These are phyloP conservation scores for Dactylellina cionopaga DNA, from an alignment of 2,329 filamentous ascomycete genomes.

Conservation along the genomic window DNA sequence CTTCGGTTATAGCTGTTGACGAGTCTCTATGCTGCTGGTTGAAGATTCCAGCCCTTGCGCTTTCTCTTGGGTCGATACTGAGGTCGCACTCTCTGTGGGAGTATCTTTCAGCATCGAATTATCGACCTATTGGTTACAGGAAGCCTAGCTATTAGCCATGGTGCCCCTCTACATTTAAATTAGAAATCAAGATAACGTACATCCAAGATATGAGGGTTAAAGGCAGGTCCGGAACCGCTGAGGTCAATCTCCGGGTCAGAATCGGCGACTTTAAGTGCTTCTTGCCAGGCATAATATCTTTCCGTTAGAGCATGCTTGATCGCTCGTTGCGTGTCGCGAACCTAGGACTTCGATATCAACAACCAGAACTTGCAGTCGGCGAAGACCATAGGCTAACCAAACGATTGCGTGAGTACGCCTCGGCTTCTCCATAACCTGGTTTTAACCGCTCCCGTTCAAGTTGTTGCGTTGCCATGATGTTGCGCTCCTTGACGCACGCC, in stretches of 20 bases:
- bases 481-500: slow-evolving; percentile 90
- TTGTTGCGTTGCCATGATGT: slow-evolving; percentile 82
- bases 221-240: slow-evolving; percentile 65
- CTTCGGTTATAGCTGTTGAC: no score
- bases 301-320: slow-evolving; percentile 90
- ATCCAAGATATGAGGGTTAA: slow-evolving; percentile 57
- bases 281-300: slow-evolving; percentile 86
- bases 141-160: no score
- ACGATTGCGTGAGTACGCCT: slow-evolving; percentile 71
- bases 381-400: slow-evolving; percentile 45
- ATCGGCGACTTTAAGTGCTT: slow-evolving; percentile 74
- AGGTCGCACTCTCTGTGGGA: no score
- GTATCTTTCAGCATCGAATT: no score
- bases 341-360: slow-evolving; percentile 64
- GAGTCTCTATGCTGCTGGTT: no score
- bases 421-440: slow-evolving; percentile 77
- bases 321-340: slow-evolving; percentile 78
- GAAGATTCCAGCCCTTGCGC: no score
- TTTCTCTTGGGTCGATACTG: no score
- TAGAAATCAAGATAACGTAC: slow-evolving; percentile 5
- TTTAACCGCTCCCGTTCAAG: slow-evolving; percentile 74
- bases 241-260: slow-evolving; percentile 75
- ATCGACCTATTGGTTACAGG: no score
- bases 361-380: no score
- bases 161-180: no score